phyloP scores from a whole-genome alignment of 495 filamentous ascomycete genomes.

The Acidomyces sp. region DNA sequence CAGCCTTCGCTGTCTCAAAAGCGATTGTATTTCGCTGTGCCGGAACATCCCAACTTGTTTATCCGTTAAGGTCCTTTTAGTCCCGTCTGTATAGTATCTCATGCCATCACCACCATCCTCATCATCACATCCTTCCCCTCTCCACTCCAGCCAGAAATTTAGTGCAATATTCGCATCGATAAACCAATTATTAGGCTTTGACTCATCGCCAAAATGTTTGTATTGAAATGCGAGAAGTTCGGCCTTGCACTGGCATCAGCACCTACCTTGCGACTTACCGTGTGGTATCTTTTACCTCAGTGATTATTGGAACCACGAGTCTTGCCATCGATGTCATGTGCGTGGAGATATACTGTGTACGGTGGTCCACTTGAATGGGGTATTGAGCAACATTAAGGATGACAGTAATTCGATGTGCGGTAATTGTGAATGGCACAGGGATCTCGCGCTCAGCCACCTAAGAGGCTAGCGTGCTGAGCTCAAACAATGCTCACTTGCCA shows the following conservation, averaged over 20 bases:
- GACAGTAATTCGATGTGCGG: too few species aligned
- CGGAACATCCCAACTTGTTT: conserved; percentile 84
- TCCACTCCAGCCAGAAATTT: conserved; percentile 32
- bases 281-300: not conserved
- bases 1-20: conserved; percentile 43
- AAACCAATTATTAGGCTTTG: conserved; percentile 13
- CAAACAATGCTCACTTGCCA: too few species aligned
- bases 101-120: too few species aligned
- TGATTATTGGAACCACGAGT: not conserved
- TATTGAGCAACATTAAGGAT: too few species aligned
- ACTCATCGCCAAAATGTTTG: conserved; percentile 35
- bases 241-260: conserved; percentile 36
- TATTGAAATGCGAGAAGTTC: conserved; percentile 60
- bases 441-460: too few species aligned
- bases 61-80: conserved; percentile 83
- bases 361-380: too few species aligned
- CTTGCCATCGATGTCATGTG: not conserved
- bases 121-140: conserved; percentile 45
- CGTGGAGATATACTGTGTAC: too few species aligned
- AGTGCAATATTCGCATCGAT: conserved; percentile 23
- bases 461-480: too few species aligned
- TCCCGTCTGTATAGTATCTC: conserved; percentile 83
- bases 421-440: too few species aligned
- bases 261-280: conserved; percentile 11
- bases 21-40: conserved; percentile 68